These are phyloP conservation scores for Fusarium anthophilum DNA, from an alignment of 2,329 filamentous ascomycete species.

Conservation along the genomic window DNA sequence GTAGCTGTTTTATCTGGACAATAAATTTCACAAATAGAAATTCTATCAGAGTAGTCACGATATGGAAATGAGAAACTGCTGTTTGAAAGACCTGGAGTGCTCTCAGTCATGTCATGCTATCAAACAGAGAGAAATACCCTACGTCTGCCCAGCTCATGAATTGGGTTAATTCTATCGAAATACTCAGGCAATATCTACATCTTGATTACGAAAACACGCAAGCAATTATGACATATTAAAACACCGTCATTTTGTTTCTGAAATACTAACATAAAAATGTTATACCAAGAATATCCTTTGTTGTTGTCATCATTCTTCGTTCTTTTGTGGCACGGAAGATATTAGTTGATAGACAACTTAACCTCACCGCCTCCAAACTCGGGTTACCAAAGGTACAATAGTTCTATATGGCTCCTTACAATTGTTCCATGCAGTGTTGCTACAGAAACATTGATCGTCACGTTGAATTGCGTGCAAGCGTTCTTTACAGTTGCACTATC, in stretches of 20 bases:
- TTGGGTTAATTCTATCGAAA: too few species aligned
- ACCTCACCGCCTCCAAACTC: slow-evolving; percentile 16
- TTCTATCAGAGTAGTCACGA: background rate
- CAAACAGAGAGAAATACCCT: background rate
- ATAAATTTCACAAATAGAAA: background rate
- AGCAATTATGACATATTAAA: background rate
- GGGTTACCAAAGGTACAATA: background rate
- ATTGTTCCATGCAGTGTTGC: background rate
- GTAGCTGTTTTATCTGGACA: background rate
- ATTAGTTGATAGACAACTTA: background rate
- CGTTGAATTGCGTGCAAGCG: slow-evolving; percentile 4
- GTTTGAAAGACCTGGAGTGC: background rate
- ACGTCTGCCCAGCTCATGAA: background rate
- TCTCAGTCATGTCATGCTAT: background rate
- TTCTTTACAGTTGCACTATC: slow-evolving; percentile 14
- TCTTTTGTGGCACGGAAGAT: background rate
- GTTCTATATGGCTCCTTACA: background rate
- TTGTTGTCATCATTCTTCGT: background rate
- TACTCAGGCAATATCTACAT: background rate
- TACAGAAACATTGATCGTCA: slow-evolving; percentile 1
- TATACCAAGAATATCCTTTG: background rate
- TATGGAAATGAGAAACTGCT: background rate
- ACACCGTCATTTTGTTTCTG: background rate
- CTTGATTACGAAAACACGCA: background rate
- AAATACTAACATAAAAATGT: too few species aligned